Percentiles rank a stretch among this genome's conserved stretches.
Evolutionary conservation across 768 basidiomycete species (phyloP).

Genomic region (Calocera cornea): DNA sequence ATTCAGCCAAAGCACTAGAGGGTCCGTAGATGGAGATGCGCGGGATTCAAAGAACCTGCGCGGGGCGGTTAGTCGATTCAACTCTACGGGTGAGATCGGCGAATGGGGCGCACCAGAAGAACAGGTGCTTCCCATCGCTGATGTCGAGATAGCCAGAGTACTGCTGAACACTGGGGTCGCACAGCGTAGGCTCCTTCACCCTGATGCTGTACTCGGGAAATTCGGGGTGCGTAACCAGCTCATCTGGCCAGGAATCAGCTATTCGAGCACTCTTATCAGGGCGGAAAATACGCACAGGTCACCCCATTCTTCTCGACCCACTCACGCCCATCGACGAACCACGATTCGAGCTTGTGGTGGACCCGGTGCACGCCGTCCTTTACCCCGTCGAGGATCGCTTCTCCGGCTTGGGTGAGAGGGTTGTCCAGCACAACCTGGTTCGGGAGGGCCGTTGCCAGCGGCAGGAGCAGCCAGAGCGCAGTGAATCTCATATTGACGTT

Average conservation of each 20-base stretch:
- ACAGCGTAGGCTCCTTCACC: slow-evolving; percentile 49
- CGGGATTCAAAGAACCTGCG: slow-evolving; percentile 82
- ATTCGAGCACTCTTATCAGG: background rate
- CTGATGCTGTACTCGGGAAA: slow-evolving; percentile 43
- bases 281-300: slow-evolving; percentile 40
- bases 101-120: slow-evolving; percentile 55
- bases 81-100: background rate
- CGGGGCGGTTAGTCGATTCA: background rate
- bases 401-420: background rate
- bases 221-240: slow-evolving; percentile 44
- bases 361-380: slow-evolving; percentile 18
- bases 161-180: slow-evolving; percentile 67
- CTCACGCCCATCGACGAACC: slow-evolving; percentile 48
- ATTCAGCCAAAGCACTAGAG: slow-evolving; percentile 83
- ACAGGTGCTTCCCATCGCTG: slow-evolving; percentile 63
- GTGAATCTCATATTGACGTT: slow-evolving; percentile 8
- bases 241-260: slow-evolving; percentile 32
- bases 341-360: slow-evolving; percentile 37
- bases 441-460: background rate
- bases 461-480: slow-evolving; percentile 5
- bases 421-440: slow-evolving; percentile 4
- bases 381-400: slow-evolving; percentile 1
- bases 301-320: slow-evolving; percentile 60
- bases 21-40: slow-evolving; percentile 55
- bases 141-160: slow-evolving; percentile 77